Evolutionary conservation across 2,329 filamentous ascomycete species (phyloP), one percentile per base, ranked within the genome.

Genomic region (Stagonosporopsis rhizophila): DNA sequence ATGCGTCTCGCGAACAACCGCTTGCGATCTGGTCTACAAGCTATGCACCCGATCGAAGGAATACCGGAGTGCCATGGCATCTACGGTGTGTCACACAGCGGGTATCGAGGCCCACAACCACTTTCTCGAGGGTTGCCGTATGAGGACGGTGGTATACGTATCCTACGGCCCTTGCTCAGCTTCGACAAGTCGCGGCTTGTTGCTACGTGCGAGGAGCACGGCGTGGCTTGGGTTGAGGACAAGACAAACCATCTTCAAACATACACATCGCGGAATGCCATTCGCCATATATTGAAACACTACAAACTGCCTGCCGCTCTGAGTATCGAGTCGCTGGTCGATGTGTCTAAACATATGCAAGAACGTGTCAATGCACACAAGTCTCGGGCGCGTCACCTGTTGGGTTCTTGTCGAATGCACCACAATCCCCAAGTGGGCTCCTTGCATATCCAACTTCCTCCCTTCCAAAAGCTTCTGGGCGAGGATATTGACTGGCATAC

Each of bases 41-140:
- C 90, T 3, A 95, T 96, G 66, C 82, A 81, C 9, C 66, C 79
- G 3, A 80, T 84, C 17, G 81, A 84, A 25, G 84, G 85, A 40
- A 92, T 97, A n/a, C 94, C 94, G 1, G 92, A 96, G 73, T 96
- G 91, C 67, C 82, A 88, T 66, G 89, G 89, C 27, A 73, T 96
- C 2, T 85, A 91, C 69, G 87, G 89, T 0, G 84, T 90, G 2
- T 83, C 90, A 67, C 60, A 74, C 30, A 78, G 78, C 61, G 65
- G 12, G 46, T 25, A 12, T 12, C 11, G 27, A 11, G 6, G 3
- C 11, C 11, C 3, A 4, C 23, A 4, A 7, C 23, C 23, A 25
- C 7, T 25, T 25, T 30, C 27, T 30, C 25, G 9, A 27, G 5
- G 4, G 25, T 7, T 30, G 7, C 60, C 62, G 2, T 44, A 83